Base-by-base conservation (phyloP, 116 monocot species). In the Posidonia oceanica region DNA sequence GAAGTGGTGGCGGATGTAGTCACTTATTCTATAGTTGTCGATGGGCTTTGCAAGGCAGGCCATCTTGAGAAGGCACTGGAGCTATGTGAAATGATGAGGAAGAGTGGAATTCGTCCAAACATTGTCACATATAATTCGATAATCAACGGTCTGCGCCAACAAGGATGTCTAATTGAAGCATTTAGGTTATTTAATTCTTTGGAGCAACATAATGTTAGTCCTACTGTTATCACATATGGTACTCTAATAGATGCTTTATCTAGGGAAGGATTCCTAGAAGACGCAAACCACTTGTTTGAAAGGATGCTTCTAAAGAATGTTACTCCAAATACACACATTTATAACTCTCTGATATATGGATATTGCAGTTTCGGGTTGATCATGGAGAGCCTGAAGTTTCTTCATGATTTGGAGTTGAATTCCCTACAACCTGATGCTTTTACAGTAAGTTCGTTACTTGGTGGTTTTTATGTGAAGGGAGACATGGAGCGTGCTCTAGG, bases 171-270 rank as follows among this genome's bases (percentile, higher is more conserved):
- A 0, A 39, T 78, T 74, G 87, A 87, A 71, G 97, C 97, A 64
- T 87, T 97, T 69, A 85, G 87, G 74, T 18, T 97, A 37, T 89
- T 97, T 67, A 82, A 97, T 80, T 81, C 87, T 37, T 72, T 97
- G 65, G 87, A 85, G 42, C 37, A 18, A 14, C 78, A 68, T 20
- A 59, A 74, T 69, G 3, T 88, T 40, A 13, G 36, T 71, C 92
- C 91, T 29, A 87, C 91, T 5, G 15, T 76, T 74, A 18, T 78
- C 60, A 97, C 97, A 20, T 91, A 91, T 71, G 73, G 74, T 51
- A 87, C 69, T 73, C 78, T 97, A n/a, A 82, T 92, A 66, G 83
- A 72, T 77, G 84, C 83, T 73, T 81, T 97, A 79, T 83, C 73
- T 40, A 78, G 80, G 73, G 89, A 89, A 81, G 92, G 97, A 7